These are phyloP conservation scores for Teratosphaeria gauchensis DNA, from an alignment of 2,329 filamentous ascomycete species.

Conservation along the genomic window DNA sequence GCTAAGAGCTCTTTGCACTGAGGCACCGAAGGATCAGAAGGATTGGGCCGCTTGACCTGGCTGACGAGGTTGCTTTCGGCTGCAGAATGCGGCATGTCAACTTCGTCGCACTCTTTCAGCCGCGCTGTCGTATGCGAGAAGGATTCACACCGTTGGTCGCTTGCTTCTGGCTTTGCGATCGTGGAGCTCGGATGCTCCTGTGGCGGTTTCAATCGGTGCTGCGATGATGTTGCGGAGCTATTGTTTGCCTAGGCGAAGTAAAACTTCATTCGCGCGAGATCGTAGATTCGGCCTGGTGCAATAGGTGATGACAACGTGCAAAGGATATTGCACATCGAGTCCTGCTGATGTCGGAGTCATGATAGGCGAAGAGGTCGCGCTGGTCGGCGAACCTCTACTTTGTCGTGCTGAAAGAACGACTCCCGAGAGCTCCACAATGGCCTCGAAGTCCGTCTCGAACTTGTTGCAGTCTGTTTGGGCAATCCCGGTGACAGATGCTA, in stretches of 20 bases:
- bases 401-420: constrained; percentile 12
- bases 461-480: constrained; percentile 7
- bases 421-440: constrained; percentile 21
- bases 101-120: neutral
- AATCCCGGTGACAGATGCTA: constrained; percentile 16
- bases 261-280: constrained; percentile 1
- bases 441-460: constrained; percentile 20
- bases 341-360: constrained; percentile 2
- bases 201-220: neutral
- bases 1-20: neutral
- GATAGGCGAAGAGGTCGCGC: constrained; percentile 5
- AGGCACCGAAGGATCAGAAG: neutral
- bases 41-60: neutral
- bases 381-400: constrained; percentile 1
- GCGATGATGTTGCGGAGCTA: neutral
- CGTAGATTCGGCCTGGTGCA: constrained; percentile 7
- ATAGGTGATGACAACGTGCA: constrained; percentile 17
- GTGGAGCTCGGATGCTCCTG: neutral
- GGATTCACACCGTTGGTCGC: neutral
- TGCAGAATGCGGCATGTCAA: neutral
- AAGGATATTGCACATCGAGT: constrained; percentile 16
- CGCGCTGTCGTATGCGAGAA: neutral
- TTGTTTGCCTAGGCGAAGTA: neutral
- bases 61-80: neutral
- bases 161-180: neutral